These are phyloP conservation scores for Triticum turgidum DNA, from an alignment of 176 grass and related monocot genomes.

Conservation along the genomic window DNA sequence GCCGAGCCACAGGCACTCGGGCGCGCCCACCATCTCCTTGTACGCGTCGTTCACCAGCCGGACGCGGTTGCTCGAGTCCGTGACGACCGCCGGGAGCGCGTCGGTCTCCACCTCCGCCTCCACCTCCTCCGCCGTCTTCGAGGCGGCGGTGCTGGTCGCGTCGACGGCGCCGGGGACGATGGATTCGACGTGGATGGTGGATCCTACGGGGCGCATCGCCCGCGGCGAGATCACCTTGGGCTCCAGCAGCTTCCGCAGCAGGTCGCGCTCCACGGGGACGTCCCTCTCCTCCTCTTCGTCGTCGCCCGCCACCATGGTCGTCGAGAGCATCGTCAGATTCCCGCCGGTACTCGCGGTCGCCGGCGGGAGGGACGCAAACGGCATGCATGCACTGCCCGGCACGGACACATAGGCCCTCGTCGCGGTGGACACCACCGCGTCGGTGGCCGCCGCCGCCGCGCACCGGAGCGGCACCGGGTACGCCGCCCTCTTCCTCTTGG, in stretches of 20 bases:
- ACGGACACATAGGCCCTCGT: conserved; percentile 29
- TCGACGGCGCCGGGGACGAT: conserved; percentile 11
- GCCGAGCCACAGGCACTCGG: conserved; percentile 85
- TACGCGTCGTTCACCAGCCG: conserved; percentile 86
- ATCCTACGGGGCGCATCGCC: conserved; percentile 70
- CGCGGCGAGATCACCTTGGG: conserved; percentile 68
- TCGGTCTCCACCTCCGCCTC: conserved; percentile 76
- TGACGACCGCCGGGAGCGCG: conserved; percentile 63
- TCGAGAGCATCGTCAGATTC: conserved; percentile 32
- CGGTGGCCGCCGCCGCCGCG: conserved; percentile 25
- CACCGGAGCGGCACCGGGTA: conserved; percentile 36
- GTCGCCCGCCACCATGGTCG: neutral
- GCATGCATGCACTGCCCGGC: conserved; percentile 1
- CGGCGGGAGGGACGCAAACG: neutral
- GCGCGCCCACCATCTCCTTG: conserved; percentile 83
- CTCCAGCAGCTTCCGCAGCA: conserved; percentile 84
- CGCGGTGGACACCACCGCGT: conserved; percentile 23
- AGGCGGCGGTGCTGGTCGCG: neutral
- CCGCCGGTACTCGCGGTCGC: neutral
- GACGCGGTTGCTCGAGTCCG: conserved; percentile 77
- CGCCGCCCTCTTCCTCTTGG: conserved; percentile 44
- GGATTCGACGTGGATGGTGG: conserved; percentile 58
- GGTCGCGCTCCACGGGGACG: conserved; percentile 68
- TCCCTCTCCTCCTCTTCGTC: neutral
- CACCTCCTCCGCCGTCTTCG: conserved; percentile 55